Evolutionary conservation across 805 yeast species (phyloP), one percentile per base, ranked within the genome.

Genomic region (Nakazawaea wyomingensis): DNA sequence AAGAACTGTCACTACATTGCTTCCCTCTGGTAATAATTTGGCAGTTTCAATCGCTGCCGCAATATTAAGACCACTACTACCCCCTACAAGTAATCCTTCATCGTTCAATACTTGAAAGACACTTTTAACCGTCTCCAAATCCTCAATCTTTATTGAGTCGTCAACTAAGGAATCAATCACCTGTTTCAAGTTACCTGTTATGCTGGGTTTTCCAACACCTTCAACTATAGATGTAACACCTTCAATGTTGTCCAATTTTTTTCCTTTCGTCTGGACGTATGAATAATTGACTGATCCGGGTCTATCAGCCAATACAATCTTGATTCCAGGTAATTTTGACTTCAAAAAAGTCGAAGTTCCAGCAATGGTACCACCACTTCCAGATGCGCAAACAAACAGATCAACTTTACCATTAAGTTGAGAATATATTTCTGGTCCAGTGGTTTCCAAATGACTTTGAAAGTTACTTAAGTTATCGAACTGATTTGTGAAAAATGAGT

Each of bases 331-430:
- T 3, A 57, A 32, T 28, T 61, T 55, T 43, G 65, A 72, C 52
- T 77, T 83, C 55, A 87, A 68, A 60, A 72, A 87, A 47, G 71
- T 68, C 10, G 90, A 74, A n/a, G 85, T 86, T 47, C 96, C 96
- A 22, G 89, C 66, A 39, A 87, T 84, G 3, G 96, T 87, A 47
- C 96, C 96, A 44, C 86, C 96, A 1, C 96, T 87, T 16, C 96
- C 96, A 26, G 91, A 82, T 1, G 95, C 96, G 7, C 85, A 75
- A 34, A 87, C 78, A 57, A 87, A 85, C 29, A 70, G 76, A 55
- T 85, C 90, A 17, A 86, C 54, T 3, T 61, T 45, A 11, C 78
- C 78, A 11, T 71, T 65, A 60, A 79, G 65, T 56, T 88, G 96
- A 26, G 56, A 44, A 59, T 65, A 79, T n/a, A 87, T 83, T 54